Evolutionary conservation across 352 stramenopile species (phyloP), one percentile per base, ranked within the genome.

Genomic region (Globisporangium takayamanum): DNA sequence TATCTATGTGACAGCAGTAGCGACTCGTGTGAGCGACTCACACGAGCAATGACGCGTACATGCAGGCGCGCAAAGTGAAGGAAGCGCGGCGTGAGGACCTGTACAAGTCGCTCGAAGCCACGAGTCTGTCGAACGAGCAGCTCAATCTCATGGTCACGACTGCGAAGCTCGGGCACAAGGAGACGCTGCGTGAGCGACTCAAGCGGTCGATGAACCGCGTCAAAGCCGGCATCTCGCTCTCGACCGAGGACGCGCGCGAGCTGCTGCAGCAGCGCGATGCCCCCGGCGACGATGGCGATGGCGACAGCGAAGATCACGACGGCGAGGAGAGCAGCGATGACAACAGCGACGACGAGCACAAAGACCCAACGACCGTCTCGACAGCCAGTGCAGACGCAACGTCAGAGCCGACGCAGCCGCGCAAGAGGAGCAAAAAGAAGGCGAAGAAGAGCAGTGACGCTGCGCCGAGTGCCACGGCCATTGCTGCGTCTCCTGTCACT

Each of bases 121-220:
- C 80, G 55, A 72, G 79, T 26, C 67, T 92, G 37, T 78, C 80
- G 30, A 62, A 76, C 41, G 75, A 83, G 42, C 77, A 92, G 55
- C 67, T 92, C 54, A 75, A 79, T 45, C 69, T 92, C 48, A 77
- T 92, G 68, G 76, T 88, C 72, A 84, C 81, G 59, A 90, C 80
- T 26, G 87, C 84, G 15, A 72, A 79, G 49, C 71, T 94, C 41
- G 84, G 84, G 3, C 82, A 94, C 72, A 90, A 89, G 52, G 80
- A 92, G 69, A 94, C 82, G 50, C 65, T 92, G 57, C 72, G 78
- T 14, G 81, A 92, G 47, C 80, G 83, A 0, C 67, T 92, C 25
- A 89, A 90, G 67, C 80, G 81, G 39, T 87, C 82, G 10, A 68
- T 94, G 57, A 91, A 89, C 61, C 63, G 75, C 10, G 71, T 92